Conservation (phyloP, 164 flowering plant genomes). For the Annona squamosa region DNA sequence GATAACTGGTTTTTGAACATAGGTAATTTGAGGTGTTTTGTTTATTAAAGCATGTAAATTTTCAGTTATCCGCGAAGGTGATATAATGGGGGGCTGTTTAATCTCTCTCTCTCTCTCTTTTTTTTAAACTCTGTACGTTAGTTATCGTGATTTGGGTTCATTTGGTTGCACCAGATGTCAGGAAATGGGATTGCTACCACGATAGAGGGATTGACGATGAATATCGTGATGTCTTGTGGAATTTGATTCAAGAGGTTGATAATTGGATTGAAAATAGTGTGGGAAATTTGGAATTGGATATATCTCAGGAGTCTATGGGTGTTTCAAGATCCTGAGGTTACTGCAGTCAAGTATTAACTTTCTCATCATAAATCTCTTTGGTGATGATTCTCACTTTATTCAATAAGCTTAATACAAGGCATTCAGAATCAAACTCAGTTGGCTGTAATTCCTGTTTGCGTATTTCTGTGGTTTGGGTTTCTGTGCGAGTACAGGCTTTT, state of each 20-base stretch:
- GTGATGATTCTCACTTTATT: background rate
- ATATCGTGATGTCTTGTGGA: background rate
- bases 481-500: background rate
- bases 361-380: background rate
- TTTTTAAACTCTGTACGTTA: background rate
- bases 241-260: background rate
- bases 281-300: background rate
- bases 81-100: background rate
- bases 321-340: too few relatives aligned
- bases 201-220: background rate
- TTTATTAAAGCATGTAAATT: background rate
- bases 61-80: too few relatives aligned
- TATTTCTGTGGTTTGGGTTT: background rate
- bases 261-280: background rate
- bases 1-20: background rate
- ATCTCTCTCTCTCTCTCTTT: background rate
- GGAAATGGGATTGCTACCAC: background rate
- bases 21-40: background rate
- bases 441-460: background rate
- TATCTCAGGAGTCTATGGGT: background rate
- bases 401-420: background rate
- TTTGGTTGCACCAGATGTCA: background rate
- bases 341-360: background rate
- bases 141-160: background rate
- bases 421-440: background rate